Conservation (phyloP, 495 filamentous ascomycete species). For the Trichoderma reesei region DNA sequence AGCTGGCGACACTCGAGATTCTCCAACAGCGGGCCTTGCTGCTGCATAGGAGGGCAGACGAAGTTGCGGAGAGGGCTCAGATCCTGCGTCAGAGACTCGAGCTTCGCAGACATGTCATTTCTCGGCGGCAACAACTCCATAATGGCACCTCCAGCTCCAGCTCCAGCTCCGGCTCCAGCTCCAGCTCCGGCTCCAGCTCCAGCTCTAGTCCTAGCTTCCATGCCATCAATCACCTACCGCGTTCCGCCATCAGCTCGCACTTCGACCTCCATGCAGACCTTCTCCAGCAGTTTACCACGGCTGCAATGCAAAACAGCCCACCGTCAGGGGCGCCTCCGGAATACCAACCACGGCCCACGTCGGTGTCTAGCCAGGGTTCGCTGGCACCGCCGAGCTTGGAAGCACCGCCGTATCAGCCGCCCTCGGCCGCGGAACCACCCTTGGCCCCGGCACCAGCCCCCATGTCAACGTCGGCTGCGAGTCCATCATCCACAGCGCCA, state of each 20-base stretch:
- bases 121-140: slow-evolving; percentile 21
- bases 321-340: slow-evolving; percentile 9
- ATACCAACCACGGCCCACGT: background rate
- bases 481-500: no score
- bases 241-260: background rate
- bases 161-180: slow-evolving; percentile 17
- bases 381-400: background rate
- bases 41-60: slow-evolving; percentile 68
- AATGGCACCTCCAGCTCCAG: slow-evolving; percentile 12
- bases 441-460: background rate
- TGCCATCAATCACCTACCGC: slow-evolving; percentile 10
- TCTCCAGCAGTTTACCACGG: slow-evolving; percentile 30
- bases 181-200: no score
- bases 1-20: slow-evolving; percentile 74
- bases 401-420: background rate
- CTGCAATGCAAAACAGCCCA: background rate
- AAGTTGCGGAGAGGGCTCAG: slow-evolving; percentile 66
- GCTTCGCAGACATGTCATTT: slow-evolving; percentile 61
- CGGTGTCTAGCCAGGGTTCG: background rate
- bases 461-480: background rate
- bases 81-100: slow-evolving; percentile 76
- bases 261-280: slow-evolving; percentile 33
- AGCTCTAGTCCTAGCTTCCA: slow-evolving; percentile 16
- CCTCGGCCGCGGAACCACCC: background rate
- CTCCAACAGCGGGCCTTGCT: slow-evolving; percentile 64